Base-by-base conservation (phyloP, 2,329 filamentous ascomycete genomes). In the Penicillium sp. region DNA sequence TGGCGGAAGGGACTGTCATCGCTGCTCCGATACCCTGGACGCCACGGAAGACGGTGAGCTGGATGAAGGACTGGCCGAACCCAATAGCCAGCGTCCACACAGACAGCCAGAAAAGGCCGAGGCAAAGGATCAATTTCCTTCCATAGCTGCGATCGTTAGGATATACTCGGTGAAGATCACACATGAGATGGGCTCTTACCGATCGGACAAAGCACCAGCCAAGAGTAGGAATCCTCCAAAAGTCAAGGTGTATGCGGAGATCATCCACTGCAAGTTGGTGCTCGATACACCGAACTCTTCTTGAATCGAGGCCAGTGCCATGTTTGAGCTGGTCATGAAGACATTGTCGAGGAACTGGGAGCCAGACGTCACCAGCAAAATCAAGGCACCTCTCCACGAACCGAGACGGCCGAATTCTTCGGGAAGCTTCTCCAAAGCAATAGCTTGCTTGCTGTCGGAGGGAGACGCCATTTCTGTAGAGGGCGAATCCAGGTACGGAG, bases 1-100 rank as follows among this genome's bases (percentile, higher is more conserved):
- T 71, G 0, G 69, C 68, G 0, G 71, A 70, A 1, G 72, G 71
- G 0, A 75, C 60, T 2, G 70, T 72, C 64, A 75, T 64, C 4
- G 72, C 70, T 1, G 71, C 60, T 1, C 70, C 70, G 7, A 73
- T 60, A 1, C 72, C 72, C 31, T 74, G 70, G 0, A 75, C 54
- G 0, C 70, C 72, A n/a, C 72, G 67, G 20, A 62, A 62, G 4
- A 62, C 44, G 2, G 58, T 55, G n/a, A 62, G 51, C 33, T 59
- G 52, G 31, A 69, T 65, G 18, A 73, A 74, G 0, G 67, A 69
- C 6, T 61, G 58, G 0, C 69, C 63, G 27, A 73, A 67, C 8
- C 65, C 63, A 31, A 63, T 63, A 4, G 57, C 60, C 15, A 67
- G 27, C 0, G 64, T 66, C 64, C 64, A 67, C 1, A 60, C 33